Conservation (phyloP, 371 early-diverging fungal genomes). For the Rhizomucor miehei region DNA sequence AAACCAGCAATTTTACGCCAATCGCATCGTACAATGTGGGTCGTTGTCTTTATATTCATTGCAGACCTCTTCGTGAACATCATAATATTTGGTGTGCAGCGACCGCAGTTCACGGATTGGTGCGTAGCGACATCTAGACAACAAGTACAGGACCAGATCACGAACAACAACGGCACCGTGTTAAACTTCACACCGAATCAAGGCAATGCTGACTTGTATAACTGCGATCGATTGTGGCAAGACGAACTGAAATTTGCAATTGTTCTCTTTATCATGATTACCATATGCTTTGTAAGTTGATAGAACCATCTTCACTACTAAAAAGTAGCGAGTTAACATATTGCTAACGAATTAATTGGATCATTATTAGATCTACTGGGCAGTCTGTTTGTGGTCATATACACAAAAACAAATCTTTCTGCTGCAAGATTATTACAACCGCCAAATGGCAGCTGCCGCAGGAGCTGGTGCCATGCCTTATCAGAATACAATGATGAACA, state of each 20-base stretch:
- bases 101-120: constrained; percentile 22
- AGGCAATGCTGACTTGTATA: constrained; percentile 15
- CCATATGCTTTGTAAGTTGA: constrained; percentile 28
- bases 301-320: too few relatives aligned
- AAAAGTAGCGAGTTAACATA: too few relatives aligned
- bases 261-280: constrained; percentile 17
- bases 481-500: constrained; percentile 16
- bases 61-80: constrained; percentile 22
- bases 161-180: constrained; percentile 10
- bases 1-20: constrained; percentile 10
- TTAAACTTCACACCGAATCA: constrained; percentile 8
- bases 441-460: constrained; percentile 3
- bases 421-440: background rate
- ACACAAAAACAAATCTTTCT: constrained; percentile 18
- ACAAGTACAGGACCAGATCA: constrained; percentile 1
- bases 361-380: constrained; percentile 21
- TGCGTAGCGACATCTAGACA: constrained; percentile 21
- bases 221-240: constrained; percentile 28
- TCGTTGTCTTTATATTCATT: constrained; percentile 17
- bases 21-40: constrained; percentile 20
- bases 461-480: background rate
- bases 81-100: constrained; percentile 29
- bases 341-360: too few relatives aligned
- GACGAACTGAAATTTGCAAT: constrained; percentile 30
- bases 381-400: constrained; percentile 23